Evolutionary conservation across 192 early-diverging fungal genomes (phyloP).

Genomic region (Paraglomus brasilianum): DNA sequence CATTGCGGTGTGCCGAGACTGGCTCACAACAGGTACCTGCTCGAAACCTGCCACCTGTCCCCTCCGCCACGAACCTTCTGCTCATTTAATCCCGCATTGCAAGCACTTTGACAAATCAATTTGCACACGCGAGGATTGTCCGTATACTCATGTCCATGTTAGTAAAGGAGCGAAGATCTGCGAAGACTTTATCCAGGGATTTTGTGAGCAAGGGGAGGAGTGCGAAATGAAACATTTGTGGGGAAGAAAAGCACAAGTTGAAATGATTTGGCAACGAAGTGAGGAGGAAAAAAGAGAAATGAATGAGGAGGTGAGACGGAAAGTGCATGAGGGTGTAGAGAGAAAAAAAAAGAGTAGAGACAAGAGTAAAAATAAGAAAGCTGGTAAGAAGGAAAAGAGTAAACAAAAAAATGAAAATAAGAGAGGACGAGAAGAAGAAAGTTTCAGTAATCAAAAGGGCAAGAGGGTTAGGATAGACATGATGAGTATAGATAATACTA

Average conservation of each 20-base stretch:
- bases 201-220: background rate
- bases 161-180: background rate
- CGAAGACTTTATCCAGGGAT: constrained; percentile 1
- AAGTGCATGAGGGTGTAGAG: no score
- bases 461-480: no score
- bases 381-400: no score
- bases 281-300: no score
- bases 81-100: constrained; percentile 19
- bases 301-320: no score
- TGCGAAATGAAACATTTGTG: constrained; percentile 22
- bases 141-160: constrained; percentile 23
- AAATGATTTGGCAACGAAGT: background rate
- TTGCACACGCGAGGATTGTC: constrained; percentile 10
- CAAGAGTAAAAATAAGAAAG: no score
- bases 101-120: constrained; percentile 2
- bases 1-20: constrained; percentile 2
- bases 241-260: background rate
- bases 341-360: no score
- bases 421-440: no score
- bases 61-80: constrained; percentile 1
- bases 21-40: constrained; percentile 2
- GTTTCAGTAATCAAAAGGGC: no score
- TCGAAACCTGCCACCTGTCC: background rate
- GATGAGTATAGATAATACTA: no score
- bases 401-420: no score